Conservation (phyloP, 352 stramenopile species). For the Phytophthora idaei region DNA sequence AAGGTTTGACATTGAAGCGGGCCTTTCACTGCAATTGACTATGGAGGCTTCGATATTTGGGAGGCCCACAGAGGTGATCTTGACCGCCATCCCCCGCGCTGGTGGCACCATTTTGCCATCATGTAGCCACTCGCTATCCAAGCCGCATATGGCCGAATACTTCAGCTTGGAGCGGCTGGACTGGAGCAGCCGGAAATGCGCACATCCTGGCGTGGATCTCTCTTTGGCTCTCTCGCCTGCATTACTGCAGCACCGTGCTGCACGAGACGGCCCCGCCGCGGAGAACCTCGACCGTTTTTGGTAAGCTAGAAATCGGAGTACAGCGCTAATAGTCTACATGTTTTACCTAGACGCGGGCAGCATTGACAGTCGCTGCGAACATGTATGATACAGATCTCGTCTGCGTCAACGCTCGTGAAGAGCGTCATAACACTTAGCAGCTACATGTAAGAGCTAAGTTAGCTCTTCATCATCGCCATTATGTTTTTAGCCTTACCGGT, state of each 20-base stretch:
- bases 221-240: conserved; percentile 1
- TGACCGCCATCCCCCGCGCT: not conserved
- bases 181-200: not conserved
- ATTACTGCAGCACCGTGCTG: not conserved
- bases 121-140: conserved; percentile 1
- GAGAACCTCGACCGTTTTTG: too few species aligned
- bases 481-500: too few species aligned
- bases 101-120: not conserved
- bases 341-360: too few species aligned
- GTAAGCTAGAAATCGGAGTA: too few species aligned
- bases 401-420: too few species aligned
- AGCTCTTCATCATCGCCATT: too few species aligned
- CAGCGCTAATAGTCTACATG: too few species aligned
- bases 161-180: conserved; percentile 12
- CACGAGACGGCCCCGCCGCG: too few species aligned
- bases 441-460: not conserved
- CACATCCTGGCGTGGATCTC: conserved; percentile 22
- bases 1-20: not conserved
- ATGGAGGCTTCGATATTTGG: conserved; percentile 29
- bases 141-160: conserved; percentile 1
- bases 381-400: too few species aligned
- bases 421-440: not conserved
- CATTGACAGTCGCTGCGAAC: too few species aligned
- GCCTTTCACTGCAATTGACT: conserved; percentile 15
- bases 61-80: not conserved